Percentiles rank a stretch among this genome's conserved stretches.
These are phyloP conservation scores for Pythium plurisporium DNA, from an alignment of 352 stramenopile genomes.

Conservation along the genomic window DNA sequence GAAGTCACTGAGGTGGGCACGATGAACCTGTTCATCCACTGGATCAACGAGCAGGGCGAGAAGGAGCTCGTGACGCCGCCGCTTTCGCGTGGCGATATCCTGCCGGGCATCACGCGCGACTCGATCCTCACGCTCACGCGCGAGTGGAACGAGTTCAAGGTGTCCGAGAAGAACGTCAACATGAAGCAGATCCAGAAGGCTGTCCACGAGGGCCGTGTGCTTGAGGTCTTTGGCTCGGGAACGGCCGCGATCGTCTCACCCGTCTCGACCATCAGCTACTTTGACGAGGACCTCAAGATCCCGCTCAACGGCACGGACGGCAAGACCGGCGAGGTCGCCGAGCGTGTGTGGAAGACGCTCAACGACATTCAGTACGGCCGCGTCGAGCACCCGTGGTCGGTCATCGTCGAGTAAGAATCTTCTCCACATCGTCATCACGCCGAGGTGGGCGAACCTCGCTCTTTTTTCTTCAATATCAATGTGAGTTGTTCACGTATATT, in stretches of 20 bases:
- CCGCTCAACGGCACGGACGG: conserved; percentile 77
- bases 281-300: conserved; percentile 89
- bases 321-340: conserved; percentile 81
- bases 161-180: conserved; percentile 91
- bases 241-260: conserved; percentile 95
- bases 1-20: conserved; percentile 88
- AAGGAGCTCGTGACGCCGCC: conserved; percentile 95
- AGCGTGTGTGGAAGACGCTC: conserved; percentile 87
- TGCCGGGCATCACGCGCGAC: conserved; percentile 95
- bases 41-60: conserved; percentile 89
- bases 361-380: conserved; percentile 80
- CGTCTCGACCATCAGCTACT: conserved; percentile 93
- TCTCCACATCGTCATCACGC: too few species aligned
- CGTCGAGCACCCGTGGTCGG: conserved; percentile 35
- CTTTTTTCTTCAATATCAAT: too few species aligned
- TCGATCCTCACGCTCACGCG: conserved; percentile 92
- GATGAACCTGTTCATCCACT: conserved; percentile 99
- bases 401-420: conserved; percentile 36
- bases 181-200: conserved; percentile 94
- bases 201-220: conserved; percentile 82
- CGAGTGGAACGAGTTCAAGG: conserved; percentile 92
- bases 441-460: too few species aligned
- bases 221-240: conserved; percentile 95
- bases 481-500: too few species aligned
- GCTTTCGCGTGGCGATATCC: conserved; percentile 93